Base-by-base conservation (phyloP, 208 protist species). In the Leishmania arabica region DNA sequence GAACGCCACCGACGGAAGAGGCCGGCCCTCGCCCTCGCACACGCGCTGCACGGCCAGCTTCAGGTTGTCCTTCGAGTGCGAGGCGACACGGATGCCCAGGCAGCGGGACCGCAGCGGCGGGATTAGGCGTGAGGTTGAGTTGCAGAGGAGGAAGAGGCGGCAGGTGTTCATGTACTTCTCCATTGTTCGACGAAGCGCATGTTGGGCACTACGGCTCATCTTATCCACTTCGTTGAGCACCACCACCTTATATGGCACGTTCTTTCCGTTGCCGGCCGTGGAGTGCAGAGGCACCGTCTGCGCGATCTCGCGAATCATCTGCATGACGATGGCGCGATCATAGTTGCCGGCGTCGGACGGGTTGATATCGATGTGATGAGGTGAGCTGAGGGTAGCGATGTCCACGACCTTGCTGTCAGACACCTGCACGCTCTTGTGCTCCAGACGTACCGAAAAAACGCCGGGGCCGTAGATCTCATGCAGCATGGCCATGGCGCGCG, bases 111-210 rank as follows among this genome's bases (percentile, higher is more conserved):
- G 92, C 34, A 99, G 92, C 42, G 99, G 99, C 9, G 98, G 92
- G 62, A 99, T 99, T 17, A 99, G 91, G 37, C 95, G 98, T 31
- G 91, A 97, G 19, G 96, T 98, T 37, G 92, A 96, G 76, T 95
- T 99, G 86, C 97, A 99, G 70, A 95, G 90, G 15, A 99, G 90
- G 19, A 99, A 95, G 11, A 99, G 84, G 3, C 99, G 93, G 87
- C 99, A 99, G 1, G 94, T 99, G 27, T 87, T 83, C 75, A 98
- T 96, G 94, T 99, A 99, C 86, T 99, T 99, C 84, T 99, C 99
- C 99, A 99, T 99, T 24, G 99, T 99, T 45, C 99, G 98, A 42
- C 99, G 95, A 37, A 99, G 94, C 21, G 99, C 99, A 71, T 99
- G 99, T 89, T 99, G 99, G 5, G 99, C 99, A 40, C 98, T 93